These are phyloP conservation scores for Salix arbutifolia DNA, from an alignment of 345 rosid genomes.

Conservation along the genomic window DNA sequence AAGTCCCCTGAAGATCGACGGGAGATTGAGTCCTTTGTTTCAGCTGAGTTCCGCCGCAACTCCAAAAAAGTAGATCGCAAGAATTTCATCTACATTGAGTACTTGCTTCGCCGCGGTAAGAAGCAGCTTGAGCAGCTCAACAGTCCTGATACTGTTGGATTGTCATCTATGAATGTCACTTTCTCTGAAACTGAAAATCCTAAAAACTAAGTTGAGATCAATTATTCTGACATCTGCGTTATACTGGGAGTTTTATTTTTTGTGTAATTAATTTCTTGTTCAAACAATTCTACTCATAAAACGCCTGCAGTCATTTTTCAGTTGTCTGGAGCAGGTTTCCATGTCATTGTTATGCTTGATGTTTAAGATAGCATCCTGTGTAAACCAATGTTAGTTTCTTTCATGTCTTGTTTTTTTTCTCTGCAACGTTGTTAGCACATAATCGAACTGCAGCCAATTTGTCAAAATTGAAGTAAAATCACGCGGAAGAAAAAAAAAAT, in stretches of 20 bases:
- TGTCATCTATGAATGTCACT: slow-evolving; percentile 10
- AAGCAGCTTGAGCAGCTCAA: slow-evolving; percentile 81
- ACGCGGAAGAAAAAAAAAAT: neutral
- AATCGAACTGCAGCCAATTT: too few species aligned
- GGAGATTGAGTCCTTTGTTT: slow-evolving; percentile 57
- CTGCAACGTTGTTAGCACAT: too few species aligned
- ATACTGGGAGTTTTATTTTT: too few species aligned
- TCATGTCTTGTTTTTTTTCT: neutral
- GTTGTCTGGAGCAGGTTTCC: neutral
- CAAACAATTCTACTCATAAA: neutral
- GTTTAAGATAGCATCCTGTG: neutral
- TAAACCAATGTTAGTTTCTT: neutral
- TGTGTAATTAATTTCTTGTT: neutral
- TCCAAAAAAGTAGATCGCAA: slow-evolving; percentile 68
- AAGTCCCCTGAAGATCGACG: slow-evolving; percentile 54
- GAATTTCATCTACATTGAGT: slow-evolving; percentile 73
- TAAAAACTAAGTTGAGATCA: neutral
- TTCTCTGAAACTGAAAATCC: neutral
- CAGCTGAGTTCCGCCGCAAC: slow-evolving; percentile 53
- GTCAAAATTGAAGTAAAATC: too few species aligned
- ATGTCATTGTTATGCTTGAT: neutral
- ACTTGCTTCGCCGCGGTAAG: slow-evolving; percentile 67
- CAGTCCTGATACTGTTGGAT: slow-evolving; percentile 42
- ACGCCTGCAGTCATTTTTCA: neutral
- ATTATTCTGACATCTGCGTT: too few species aligned